Percentiles rank a stretch among this genome's conserved stretches.
phyloP scores from a whole-genome alignment of 2,329 filamentous ascomycete species.

The Ophiostoma quercus region DNA sequence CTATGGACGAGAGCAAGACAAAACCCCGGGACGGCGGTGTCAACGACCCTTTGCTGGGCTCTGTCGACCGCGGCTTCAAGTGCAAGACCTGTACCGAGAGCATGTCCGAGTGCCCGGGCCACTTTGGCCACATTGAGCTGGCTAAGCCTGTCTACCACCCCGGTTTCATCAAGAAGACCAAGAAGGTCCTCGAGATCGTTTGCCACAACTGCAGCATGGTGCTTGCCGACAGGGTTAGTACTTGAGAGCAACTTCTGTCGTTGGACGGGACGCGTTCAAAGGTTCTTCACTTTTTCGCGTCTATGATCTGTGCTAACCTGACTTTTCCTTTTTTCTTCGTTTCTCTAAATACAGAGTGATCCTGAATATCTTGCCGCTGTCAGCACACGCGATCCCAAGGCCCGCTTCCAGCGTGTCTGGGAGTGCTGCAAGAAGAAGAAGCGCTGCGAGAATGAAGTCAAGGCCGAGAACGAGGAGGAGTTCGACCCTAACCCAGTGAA shows the following conservation, averaged over 20 bases:
- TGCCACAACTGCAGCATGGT: constrained; percentile 99
- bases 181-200: constrained; percentile 97
- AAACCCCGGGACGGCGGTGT: constrained; percentile 86
- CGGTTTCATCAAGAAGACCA: constrained; percentile 98
- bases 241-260: constrained; percentile 34
- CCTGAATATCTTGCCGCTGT: constrained; percentile 77
- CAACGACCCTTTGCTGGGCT: constrained; percentile 92
- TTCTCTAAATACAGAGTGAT: constrained; percentile 58
- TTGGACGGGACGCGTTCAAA: constrained; percentile 34
- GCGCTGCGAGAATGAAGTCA: constrained; percentile 74
- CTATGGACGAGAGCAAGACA: constrained; percentile 93
- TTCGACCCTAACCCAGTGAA: constrained; percentile 49
- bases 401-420: constrained; percentile 90
- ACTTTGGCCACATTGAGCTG: constrained; percentile 98
- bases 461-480: constrained; percentile 56
- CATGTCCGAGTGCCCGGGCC: constrained; percentile 92
- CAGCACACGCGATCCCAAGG: constrained; percentile 82
- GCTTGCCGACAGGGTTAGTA: constrained; percentile 95
- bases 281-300: constrained; percentile 38
- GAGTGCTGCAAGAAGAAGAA: constrained; percentile 83
- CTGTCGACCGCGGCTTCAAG: constrained; percentile 91
- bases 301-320: constrained; percentile 52
- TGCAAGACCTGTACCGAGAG: constrained; percentile 95
- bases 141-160: constrained; percentile 91
- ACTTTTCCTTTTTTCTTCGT: constrained; percentile 34